Evolutionary conservation across 2,329 filamentous ascomycete genomes (phyloP).

Genomic region (Aspergillus sp.): DNA sequence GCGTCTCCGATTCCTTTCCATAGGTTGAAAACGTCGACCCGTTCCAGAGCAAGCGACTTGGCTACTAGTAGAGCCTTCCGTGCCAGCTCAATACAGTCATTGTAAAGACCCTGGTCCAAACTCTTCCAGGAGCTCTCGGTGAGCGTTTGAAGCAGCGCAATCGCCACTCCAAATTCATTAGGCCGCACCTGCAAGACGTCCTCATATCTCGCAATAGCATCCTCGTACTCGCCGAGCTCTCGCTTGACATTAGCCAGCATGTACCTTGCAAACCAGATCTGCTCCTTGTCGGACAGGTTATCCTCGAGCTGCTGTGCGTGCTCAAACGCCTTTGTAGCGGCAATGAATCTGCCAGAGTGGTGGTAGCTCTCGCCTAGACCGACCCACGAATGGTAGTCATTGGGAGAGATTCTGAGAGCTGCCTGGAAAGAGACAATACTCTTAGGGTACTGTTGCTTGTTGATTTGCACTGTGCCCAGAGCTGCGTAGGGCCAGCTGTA

Average conservation of each 20-base stretch:
- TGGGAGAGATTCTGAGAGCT: slow-evolving; percentile 77
- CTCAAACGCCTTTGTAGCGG: slow-evolving; percentile 87
- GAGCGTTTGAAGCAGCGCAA: slow-evolving; percentile 84
- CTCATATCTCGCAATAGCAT: slow-evolving; percentile 75
- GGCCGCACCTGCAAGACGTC: slow-evolving; percentile 68
- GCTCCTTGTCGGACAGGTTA: slow-evolving; percentile 58
- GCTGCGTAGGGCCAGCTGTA: slow-evolving; percentile 96
- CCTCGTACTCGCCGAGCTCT: slow-evolving; percentile 86
- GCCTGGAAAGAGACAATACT: slow-evolving; percentile 91
- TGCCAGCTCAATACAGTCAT: slow-evolving; percentile 74
- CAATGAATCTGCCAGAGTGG: slow-evolving; percentile 87
- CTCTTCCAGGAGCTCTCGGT: slow-evolving; percentile 78
- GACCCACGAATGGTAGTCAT: slow-evolving; percentile 94
- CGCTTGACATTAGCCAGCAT: slow-evolving; percentile 95
- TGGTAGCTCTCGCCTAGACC: slow-evolving; percentile 97
- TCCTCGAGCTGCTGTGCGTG: slow-evolving; percentile 78
- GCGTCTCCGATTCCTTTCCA: slow-evolving; percentile 94
- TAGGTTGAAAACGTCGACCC: slow-evolving; percentile 79
- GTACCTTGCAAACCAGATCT: slow-evolving; percentile 94
- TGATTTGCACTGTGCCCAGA: slow-evolving; percentile 89
- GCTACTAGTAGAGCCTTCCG: slow-evolving; percentile 69
- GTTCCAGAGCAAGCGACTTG: slow-evolving; percentile 58
- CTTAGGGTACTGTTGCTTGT: slow-evolving; percentile 85
- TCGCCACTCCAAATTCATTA: slow-evolving; percentile 79
- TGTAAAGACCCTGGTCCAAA: slow-evolving; percentile 81